phyloP scores from a whole-genome alignment of 805 yeast genomes.

The Yarrowia sp. region DNA sequence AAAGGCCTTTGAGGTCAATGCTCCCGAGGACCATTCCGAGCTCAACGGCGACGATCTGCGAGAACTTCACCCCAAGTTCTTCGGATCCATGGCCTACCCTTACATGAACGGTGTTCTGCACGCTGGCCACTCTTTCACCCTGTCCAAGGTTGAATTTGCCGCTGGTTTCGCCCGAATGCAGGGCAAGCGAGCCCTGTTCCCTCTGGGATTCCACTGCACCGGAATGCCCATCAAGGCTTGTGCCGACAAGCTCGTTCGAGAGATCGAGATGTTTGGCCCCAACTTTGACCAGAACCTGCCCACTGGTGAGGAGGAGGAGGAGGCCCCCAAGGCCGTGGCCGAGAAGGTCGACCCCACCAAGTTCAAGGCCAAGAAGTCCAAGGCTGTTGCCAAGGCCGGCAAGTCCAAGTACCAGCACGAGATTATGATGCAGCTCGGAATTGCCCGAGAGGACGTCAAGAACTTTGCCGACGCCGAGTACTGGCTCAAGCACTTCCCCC shows the following conservation, averaged over 20 bases:
- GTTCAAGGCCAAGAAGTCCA: constrained; percentile 88
- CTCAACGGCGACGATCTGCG: constrained; percentile 67
- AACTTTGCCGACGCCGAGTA: constrained; percentile 88
- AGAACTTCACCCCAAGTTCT: constrained; percentile 75
- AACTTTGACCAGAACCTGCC: constrained; percentile 57
- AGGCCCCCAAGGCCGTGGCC: constrained; percentile 32
- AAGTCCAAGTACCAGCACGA: constrained; percentile 92
- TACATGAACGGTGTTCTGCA: constrained; percentile 98
- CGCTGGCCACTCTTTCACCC: constrained; percentile 95
- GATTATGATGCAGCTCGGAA: constrained; percentile 93
- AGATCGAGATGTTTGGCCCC: constrained; percentile 82
- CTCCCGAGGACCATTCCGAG: constrained; percentile 74
- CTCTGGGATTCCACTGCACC: constrained; percentile 98
- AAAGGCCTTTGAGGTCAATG: constrained; percentile 79
- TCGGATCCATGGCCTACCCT: constrained; percentile 96
- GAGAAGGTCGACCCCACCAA: constrained; percentile 78
- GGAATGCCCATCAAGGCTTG: constrained; percentile 97
- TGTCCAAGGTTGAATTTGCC: constrained; percentile 89
- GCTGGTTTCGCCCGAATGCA: constrained; percentile 92
- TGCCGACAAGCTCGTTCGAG: constrained; percentile 92
- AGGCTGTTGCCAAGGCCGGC: constrained; percentile 91
- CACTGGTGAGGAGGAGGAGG: constrained; percentile 39
- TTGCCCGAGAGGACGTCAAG: constrained; percentile 73
- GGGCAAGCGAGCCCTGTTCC: constrained; percentile 89
- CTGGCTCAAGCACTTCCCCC: constrained; percentile 93